phyloP scores from a whole-genome alignment of 208 protist genomes.

The Trypanosoma rangeli region DNA sequence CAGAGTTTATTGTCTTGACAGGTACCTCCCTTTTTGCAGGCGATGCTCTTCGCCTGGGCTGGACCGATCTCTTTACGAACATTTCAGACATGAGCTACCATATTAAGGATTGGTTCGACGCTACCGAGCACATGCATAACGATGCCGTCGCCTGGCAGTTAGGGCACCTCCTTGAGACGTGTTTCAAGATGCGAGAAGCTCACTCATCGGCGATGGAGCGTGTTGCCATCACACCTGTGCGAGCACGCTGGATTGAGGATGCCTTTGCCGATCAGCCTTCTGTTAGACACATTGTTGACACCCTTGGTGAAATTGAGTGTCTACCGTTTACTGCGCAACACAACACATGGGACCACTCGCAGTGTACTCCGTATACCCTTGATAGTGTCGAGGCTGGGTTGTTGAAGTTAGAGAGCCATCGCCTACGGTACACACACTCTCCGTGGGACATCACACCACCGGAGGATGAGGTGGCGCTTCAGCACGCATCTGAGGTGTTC shows the following conservation, averaged over 20 bases:
- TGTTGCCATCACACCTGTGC: slow-evolving; percentile 68
- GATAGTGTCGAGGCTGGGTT: slow-evolving; percentile 61
- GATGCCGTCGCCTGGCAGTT: slow-evolving; percentile 92
- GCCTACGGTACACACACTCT: slow-evolving; percentile 75
- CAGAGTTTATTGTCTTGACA: slow-evolving; percentile 90
- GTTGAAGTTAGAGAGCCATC: slow-evolving; percentile 43
- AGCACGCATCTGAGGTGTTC: slow-evolving; percentile 77
- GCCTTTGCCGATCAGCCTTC: slow-evolving; percentile 87
- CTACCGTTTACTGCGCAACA: slow-evolving; percentile 51
- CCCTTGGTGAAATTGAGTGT: slow-evolving; percentile 79
- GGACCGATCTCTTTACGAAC: slow-evolving; percentile 88
- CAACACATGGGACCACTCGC: slow-evolving; percentile 65
- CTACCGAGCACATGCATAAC: slow-evolving; percentile 91
- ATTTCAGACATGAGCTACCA: slow-evolving; percentile 87
- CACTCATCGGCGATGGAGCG: slow-evolving; percentile 88
- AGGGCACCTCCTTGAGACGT: slow-evolving; percentile 84
- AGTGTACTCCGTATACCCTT: slow-evolving; percentile 75
- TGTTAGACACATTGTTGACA: slow-evolving; percentile 70
- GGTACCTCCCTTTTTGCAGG: slow-evolving; percentile 89
- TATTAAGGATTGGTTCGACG: slow-evolving; percentile 92
- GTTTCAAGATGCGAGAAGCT: slow-evolving; percentile 84
- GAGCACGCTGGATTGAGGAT: slow-evolving; percentile 89
- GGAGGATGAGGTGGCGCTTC: slow-evolving; percentile 67
- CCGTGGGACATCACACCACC: slow-evolving; percentile 85
- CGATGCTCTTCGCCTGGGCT: slow-evolving; percentile 85